These are phyloP conservation scores for Melampsora occidentalis DNA, from an alignment of 1,284 basidiomycete species.

Conservation along the genomic window DNA sequence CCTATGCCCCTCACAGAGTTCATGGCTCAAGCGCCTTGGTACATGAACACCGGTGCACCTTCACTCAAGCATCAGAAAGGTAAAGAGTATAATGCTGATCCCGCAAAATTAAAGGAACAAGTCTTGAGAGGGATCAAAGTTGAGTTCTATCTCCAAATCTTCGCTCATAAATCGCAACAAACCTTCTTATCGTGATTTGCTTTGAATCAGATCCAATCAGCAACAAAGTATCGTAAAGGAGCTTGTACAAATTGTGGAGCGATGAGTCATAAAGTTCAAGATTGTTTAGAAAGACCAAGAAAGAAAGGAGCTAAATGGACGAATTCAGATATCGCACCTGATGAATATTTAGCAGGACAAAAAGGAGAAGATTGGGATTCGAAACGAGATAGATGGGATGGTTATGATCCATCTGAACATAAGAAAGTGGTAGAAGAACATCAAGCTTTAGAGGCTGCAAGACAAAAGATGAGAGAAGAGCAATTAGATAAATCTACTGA, in stretches of 20 bases:
- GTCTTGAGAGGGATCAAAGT: slow-evolving; percentile 84
- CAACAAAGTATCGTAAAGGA: slow-evolving; percentile 94
- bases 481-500: slow-evolving; percentile 89
- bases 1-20: slow-evolving; percentile 66
- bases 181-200: not conserved
- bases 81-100: slow-evolving; percentile 63
- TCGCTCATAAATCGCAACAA: not conserved
- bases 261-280: slow-evolving; percentile 83
- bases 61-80: slow-evolving; percentile 81
- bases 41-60: slow-evolving; percentile 84
- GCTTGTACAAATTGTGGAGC: slow-evolving; percentile 99
- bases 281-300: slow-evolving; percentile 93
- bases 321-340: slow-evolving; percentile 81
- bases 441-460: slow-evolving; percentile 82
- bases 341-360: slow-evolving; percentile 72
- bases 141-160: not conserved
- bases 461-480: slow-evolving; percentile 85
- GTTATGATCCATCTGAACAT: slow-evolving; percentile 86
- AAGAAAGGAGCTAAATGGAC: slow-evolving; percentile 95
- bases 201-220: slow-evolving; percentile 65
- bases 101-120: slow-evolving; percentile 78
- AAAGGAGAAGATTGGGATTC: slow-evolving; percentile 74
- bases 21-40: slow-evolving; percentile 87
- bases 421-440: slow-evolving; percentile 87
- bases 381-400: slow-evolving; percentile 97